Base-by-base conservation (phyloP, 495 filamentous ascomycete genomes). In the Talaromyces nanjingensis region DNA sequence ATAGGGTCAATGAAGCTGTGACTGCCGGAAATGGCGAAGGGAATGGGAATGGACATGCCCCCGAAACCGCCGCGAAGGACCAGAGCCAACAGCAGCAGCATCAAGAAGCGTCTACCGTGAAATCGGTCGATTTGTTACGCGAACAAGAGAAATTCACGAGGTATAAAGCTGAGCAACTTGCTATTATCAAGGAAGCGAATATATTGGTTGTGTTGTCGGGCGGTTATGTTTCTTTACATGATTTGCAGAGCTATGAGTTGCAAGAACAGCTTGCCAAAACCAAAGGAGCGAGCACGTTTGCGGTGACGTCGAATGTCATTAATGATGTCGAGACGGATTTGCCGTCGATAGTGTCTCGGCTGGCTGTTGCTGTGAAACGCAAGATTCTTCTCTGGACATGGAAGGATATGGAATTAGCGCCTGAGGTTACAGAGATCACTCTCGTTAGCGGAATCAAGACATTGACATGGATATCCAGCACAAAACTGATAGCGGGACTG, bases 111-210 rank as follows among this genome's bases (percentile, higher is more conserved):
- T 71, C 74, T 27, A 78, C 77, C 18, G 20, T 68, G 33, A 90
- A 86, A 66, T 81, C 86, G n/a, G 90, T 91, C 4, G 92, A 96
- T 65, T 81, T 96, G 25, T 79, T 97, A 11, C 89, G 92, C 54
- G 96, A 97, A 73, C 78, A 93, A 31, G 94, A 98, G 65, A 96
- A 90, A 76, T 99, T 99, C 80, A 93, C 92, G 29, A 84, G 88
- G 39, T 84, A 89, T 64, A 87, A 91, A 56, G 87, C 97, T 57
- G 92, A 97, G 68, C 92, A 97, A 77, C 86, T 99, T 5, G 93
- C 93, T 31, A 84, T 93, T 64, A 91, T 99, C 65, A 98, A 98
- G 67, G 96, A 96, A 75, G 91, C 91, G 39, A 92, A 90, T 71
- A 86, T 91, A 11, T 84, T 99, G 55, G 86, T 99, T 53, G 96